Evolutionary conservation across 2,329 filamentous ascomycete species (phyloP), one percentile per base, ranked within the genome.

Genomic region (Fusarium oxysporum): DNA sequence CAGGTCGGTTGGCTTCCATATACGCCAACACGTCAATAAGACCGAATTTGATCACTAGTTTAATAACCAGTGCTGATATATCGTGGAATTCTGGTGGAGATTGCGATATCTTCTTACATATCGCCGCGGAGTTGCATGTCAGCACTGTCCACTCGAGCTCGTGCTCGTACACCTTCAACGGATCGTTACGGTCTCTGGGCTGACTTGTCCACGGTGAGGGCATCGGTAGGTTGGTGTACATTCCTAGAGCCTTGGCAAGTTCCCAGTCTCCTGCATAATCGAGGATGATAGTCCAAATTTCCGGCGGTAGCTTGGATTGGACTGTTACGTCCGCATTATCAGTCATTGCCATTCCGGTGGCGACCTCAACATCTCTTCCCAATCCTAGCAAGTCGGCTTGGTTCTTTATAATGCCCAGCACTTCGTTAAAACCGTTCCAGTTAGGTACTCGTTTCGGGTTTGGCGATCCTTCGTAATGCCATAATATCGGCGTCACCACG

Each of bases 181-280:
- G 90, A 75, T 93, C 90, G 50, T 87, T 85, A 16, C 89, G 86
- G 43, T 88, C 83, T 43, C 88, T 87, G 35, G 92, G 89, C 71
- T 89, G 87, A 32, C 83, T 79, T 16, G 81, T 81, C 94, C 95
- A 97, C 74, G 93, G 90, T 8, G 81, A 71, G 1, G 96, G 95
- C 68, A 92, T 89, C 2, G 90, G 88, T 10, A 97, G 85, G 62
- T 89, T 94, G 3, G 94, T 94, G 78, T 93, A 96, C 48, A 98
- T 89, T 63, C 93, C 91, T 10, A 98, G 85, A 1, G 93, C 92
- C 73, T 92, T 92, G 14, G 96, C 93, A 25, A 97, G 86, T 82
- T 98, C 96, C 96, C 96, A 98, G 80, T 98, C 96, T 47, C 91
- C 91, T 1, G 95, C 90, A 70, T 92, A 90, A 72, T 97, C 93